Conservation (phyloP, 1,284 basidiomycete species). For the Kwoniella shivajii region DNA sequence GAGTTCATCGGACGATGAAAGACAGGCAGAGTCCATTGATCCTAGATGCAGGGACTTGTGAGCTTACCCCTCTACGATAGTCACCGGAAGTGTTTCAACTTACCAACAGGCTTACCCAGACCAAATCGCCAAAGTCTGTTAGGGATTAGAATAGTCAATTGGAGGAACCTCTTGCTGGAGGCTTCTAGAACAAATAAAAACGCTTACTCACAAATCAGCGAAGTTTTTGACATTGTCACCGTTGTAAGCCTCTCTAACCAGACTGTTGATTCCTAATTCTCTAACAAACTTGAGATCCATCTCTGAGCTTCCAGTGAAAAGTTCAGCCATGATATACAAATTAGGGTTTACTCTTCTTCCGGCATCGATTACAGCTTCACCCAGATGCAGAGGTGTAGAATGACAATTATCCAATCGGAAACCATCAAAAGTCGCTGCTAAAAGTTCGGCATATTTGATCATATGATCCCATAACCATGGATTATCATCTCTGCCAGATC, state of each 20-base stretch:
- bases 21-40: constrained; percentile 86
- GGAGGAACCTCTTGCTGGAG: too few relatives aligned
- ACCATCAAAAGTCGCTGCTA: constrained; percentile 84
- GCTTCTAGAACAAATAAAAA: too few relatives aligned
- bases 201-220: constrained; percentile 62
- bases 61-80: neutral
- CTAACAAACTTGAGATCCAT: constrained; percentile 90
- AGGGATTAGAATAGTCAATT: neutral
- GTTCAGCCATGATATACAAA: constrained; percentile 92
- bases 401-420: constrained; percentile 99
- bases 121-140: constrained; percentile 74
- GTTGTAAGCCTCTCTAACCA: constrained; percentile 90
- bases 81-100: too few relatives aligned
- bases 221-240: constrained; percentile 84
- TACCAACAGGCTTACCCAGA: constrained; percentile 84
- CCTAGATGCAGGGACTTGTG: constrained; percentile 55
- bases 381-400: constrained; percentile 92
- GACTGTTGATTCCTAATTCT: constrained; percentile 83
- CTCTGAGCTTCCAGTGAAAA: constrained; percentile 94
- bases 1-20: constrained; percentile 73
- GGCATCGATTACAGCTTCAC: constrained; percentile 86
- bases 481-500: constrained; percentile 72
- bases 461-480: constrained; percentile 96
- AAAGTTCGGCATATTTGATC: constrained; percentile 76
- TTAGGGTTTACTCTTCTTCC: constrained; percentile 86